Evolutionary conservation across 2,329 filamentous ascomycete genomes (phyloP).

Genomic region (Aspergillus ruber): DNA sequence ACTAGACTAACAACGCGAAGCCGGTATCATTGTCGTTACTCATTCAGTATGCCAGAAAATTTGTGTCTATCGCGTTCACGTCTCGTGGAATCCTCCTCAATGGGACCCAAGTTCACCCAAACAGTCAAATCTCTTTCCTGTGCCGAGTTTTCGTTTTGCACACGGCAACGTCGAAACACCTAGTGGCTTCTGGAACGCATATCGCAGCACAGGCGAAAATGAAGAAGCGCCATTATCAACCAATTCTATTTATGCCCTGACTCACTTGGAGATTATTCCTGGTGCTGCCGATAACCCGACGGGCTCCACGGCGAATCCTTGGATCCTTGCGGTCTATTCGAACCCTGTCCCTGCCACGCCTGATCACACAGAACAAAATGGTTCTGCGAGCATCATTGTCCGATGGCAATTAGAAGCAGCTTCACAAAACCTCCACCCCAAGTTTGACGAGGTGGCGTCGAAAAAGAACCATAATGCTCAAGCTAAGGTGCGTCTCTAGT

Average conservation of each 20-base stretch:
- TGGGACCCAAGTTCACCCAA: constrained; percentile 41
- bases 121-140: constrained; percentile 24
- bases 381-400: constrained; percentile 67
- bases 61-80: constrained; percentile 64
- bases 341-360: constrained; percentile 47
- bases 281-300: constrained; percentile 53
- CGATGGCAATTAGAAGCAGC: constrained; percentile 72
- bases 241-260: constrained; percentile 53
- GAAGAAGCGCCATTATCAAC: constrained; percentile 18
- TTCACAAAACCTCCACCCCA: constrained; percentile 61
- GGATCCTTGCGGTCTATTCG: constrained; percentile 68
- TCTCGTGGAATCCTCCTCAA: constrained; percentile 65
- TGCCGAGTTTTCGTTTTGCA: constrained; percentile 31
- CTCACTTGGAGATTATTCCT: constrained; percentile 68
- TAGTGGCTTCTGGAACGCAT: constrained; percentile 23
- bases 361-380: constrained; percentile 54
- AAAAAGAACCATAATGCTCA: constrained; percentile 54
- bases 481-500: constrained; percentile 23
- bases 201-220: constrained; percentile 17
- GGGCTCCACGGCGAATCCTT: constrained; percentile 52
- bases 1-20: constrained; percentile 11
- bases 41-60: constrained; percentile 60
- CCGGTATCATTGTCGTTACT: constrained; percentile 31
- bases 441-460: constrained; percentile 68
- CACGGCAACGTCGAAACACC: constrained; percentile 33